Base-by-base conservation (phyloP, 2,329 filamentous ascomycete genomes). In the Paraconiothyrium brasiliense region DNA sequence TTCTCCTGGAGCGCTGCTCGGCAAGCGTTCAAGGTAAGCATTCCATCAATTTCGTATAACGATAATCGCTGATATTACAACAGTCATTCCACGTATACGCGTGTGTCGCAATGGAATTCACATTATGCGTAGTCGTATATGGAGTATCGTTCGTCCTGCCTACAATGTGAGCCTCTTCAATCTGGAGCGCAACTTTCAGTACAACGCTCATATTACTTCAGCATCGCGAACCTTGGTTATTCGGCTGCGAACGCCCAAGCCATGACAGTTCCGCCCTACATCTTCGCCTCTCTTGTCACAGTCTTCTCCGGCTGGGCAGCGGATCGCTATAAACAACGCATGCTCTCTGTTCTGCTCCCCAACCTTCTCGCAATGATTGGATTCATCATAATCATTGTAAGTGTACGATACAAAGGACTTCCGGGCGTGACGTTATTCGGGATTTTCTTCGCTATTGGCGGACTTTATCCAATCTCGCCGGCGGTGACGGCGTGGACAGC, bases 361-460 rank as follows among this genome's bases (percentile, higher is more conserved):
- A 57, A 62, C 44, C 22, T 49, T 46, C 49, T 77, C 20, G 68
- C 73, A 39, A 79, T 79, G 76, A 65, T 80, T 13, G 71, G 78
- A 4, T 77, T 79, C 1, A 79, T 77, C 8, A 76, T 80, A 9
- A 76, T 82, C 5, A 78, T 79, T 11, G 76, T 76, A 41, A 75
- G 76, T 34, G 80, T 77, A 41, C 72, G 72, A 37, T 67, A 79
- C 32, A 30, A 54, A 22, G 3, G 58, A 16, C 52, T 62, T 4
- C 60, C 60, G 27, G 62, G 60, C 11, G 57, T 60, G 13, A 60
- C 62, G 7, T 48, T 60, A 2, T 58, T 62, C 56, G 58, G 56
- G 14, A 59, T 68, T 43, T 67, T 63, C 59, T 48, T 70, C 43
- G 59, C 58, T 47, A 59, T 59, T 35, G 65, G 62, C 32, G 68